Base-by-base conservation (phyloP, 257 asterid species). In the Solanum microdontum region DNA sequence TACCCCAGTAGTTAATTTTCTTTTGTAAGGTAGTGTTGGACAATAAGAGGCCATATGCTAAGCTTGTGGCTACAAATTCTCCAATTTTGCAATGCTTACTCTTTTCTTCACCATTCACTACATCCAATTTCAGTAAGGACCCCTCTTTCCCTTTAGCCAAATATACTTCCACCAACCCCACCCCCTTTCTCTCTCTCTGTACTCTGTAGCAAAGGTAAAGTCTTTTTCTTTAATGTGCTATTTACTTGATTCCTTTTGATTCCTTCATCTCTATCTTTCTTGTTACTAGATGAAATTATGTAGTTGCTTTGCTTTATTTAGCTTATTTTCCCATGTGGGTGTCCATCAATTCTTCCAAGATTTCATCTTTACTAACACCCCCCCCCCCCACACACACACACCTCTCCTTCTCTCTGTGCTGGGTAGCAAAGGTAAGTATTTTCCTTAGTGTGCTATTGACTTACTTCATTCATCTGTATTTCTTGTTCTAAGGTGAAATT, bases 41-140 rank as follows among this genome's bases (percentile, higher is more conserved):
- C 36, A 66, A 79, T 85, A 89, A 91, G 95, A 91, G 95, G 89
- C 95, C 98, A 91, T 93, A 90, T 7, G 86, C 88, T 86, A 17
- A 60, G 34, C 33, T 87, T 93, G 98, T 93, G 96, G 98, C 34
- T 86, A 85, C 60, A 87, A 90, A 89, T 90, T 90, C 79, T 9
- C 91, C 86, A 90, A 83, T 90, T 87, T 43, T 83, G 76, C 88
- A 28, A 55, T 84, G 90, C 87, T 40, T 48, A 24, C 21, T 84
- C 75, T 34, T 76, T 40, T 43, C 62, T 79, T 32, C 80, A 62
- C 64, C 69, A 48, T 34, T 74, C 84, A 43, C 64, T 37, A 15
- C 64, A 84, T 36, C 82, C 33, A 84, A 85, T 39, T 37, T 85
- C 82, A 34, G 37, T 7, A 34, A 62, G 62, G 30, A 86, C 84